phyloP scores from a whole-genome alignment of 768 basidiomycete species.

The Tylopilus vinaceipallidus region DNA sequence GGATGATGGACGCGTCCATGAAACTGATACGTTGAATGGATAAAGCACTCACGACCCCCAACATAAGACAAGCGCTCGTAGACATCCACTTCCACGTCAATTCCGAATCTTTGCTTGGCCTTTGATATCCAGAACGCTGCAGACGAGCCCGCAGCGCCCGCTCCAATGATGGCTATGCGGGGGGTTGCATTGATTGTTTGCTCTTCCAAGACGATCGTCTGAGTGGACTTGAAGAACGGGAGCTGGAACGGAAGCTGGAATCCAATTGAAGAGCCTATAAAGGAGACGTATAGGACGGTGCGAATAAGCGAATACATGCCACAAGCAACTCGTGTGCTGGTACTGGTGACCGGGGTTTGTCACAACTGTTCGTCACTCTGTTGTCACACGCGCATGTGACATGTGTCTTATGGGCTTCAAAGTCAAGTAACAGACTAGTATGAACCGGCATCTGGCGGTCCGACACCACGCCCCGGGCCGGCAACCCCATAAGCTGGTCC shows the following conservation, averaged over 20 bases:
- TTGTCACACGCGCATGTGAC: too few species aligned
- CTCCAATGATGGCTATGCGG: constrained; percentile 84
- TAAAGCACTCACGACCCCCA: constrained; percentile 72
- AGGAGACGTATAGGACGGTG: constrained; percentile 18
- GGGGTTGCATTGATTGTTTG: constrained; percentile 33
- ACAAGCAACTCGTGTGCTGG: neutral
- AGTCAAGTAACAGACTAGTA: too few species aligned
- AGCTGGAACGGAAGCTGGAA: constrained; percentile 54
- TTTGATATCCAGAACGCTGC: constrained; percentile 84
- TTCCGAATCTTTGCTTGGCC: constrained; percentile 65
- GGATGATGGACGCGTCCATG: constrained; percentile 4
- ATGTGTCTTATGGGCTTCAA: too few species aligned
- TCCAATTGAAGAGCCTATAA: constrained; percentile 27
- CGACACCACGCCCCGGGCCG: too few species aligned
- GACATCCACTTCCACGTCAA: constrained; percentile 78
- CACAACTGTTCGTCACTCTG: neutral
- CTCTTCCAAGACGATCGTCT: constrained; percentile 19
- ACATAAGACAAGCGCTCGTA: constrained; percentile 77
- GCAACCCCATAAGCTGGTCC: too few species aligned
- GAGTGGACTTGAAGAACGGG: constrained; percentile 48
- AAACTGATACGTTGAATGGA: neutral
- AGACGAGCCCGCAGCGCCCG: constrained; percentile 83
- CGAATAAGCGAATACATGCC: constrained; percentile 18
- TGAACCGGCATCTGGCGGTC: too few species aligned
- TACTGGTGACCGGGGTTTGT: neutral